These are phyloP conservation scores for Candida bentonensis DNA, from an alignment of 805 yeast species.

Conservation along the genomic window DNA sequence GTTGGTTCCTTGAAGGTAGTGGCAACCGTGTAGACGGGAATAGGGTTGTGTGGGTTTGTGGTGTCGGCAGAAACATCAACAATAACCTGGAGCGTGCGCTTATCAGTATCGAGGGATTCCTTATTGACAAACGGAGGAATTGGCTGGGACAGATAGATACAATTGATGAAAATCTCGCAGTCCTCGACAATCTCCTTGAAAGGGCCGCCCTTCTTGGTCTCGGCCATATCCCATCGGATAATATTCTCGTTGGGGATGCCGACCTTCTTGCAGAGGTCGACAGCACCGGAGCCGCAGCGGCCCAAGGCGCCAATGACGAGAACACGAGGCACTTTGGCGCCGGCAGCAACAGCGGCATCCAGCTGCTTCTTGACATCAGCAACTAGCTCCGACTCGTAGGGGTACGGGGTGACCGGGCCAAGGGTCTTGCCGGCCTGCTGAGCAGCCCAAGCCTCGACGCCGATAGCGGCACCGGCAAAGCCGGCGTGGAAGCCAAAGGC, in stretches of 20 bases:
- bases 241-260: slow-evolving; percentile 83
- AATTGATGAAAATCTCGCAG: slow-evolving; percentile 84
- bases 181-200: slow-evolving; percentile 74
- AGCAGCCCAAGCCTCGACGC: slow-evolving; percentile 87
- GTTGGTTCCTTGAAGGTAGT: slow-evolving; percentile 89
- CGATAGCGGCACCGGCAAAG: slow-evolving; percentile 98
- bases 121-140: slow-evolving; percentile 80
- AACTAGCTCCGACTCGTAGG: slow-evolving; percentile 63
- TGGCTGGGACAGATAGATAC: slow-evolving; percentile 87
- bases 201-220: slow-evolving; percentile 95
- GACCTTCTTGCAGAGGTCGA: slow-evolving; percentile 62
- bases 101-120: slow-evolving; percentile 46
- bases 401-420: slow-evolving; percentile 70
- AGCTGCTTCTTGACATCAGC: slow-evolving; percentile 52
- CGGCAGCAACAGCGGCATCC: slow-evolving; percentile 39
- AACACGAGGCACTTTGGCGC: slow-evolving; percentile 50
- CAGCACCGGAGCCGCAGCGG: slow-evolving; percentile 97
- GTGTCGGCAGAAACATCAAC: slow-evolving; percentile 99
- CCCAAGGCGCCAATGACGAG: slow-evolving; percentile 95
- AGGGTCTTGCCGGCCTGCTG: slow-evolving; percentile 64
- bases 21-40: slow-evolving; percentile 83
- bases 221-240: slow-evolving; percentile 91
- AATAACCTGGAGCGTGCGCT: slow-evolving; percentile 73
- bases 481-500: slow-evolving; percentile 99
- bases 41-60: slow-evolving; percentile 95